These are phyloP conservation scores for Saturnispora sanitii DNA, from an alignment of 805 yeast genomes.

Conservation along the genomic window DNA sequence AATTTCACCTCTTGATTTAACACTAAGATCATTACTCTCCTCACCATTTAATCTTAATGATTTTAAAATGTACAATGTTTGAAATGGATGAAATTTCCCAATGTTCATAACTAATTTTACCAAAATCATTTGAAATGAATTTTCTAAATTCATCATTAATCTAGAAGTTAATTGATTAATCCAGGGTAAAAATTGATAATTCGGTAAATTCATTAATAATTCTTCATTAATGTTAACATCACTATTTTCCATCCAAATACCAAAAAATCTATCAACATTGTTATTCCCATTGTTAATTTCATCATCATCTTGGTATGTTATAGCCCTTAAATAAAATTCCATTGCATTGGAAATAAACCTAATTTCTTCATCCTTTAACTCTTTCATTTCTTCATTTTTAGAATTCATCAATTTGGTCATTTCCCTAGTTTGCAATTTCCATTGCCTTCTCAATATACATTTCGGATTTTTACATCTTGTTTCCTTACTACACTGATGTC, in stretches of 20 bases:
- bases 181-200: constrained; percentile 67
- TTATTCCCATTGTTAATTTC: constrained; percentile 33
- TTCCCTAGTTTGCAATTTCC: not conserved
- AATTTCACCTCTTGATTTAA: constrained; percentile 39
- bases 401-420: constrained; percentile 33
- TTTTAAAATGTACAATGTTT: constrained; percentile 52
- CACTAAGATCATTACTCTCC: constrained; percentile 28
- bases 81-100: constrained; percentile 57
- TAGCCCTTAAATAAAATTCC: constrained; percentile 46
- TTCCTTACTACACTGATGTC: not conserved
- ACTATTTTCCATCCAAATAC: constrained; percentile 65
- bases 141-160: constrained; percentile 35
- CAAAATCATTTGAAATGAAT: constrained; percentile 47
- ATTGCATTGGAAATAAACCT: constrained; percentile 40
- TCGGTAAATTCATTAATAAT: constrained; percentile 38
- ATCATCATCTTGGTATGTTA: constrained; percentile 31
- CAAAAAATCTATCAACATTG: constrained; percentile 67
- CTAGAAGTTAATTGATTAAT: constrained; percentile 72
- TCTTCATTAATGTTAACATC: constrained; percentile 25
- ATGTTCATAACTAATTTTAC: constrained; percentile 28
- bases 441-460: not conserved
- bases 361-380: constrained; percentile 29
- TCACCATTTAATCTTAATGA: constrained; percentile 37
- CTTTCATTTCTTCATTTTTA: constrained; percentile 39
- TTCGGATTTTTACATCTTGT: not conserved